These are phyloP conservation scores for Syzygium aromaticum DNA, from an alignment of 345 rosid genomes.

Conservation along the genomic window DNA sequence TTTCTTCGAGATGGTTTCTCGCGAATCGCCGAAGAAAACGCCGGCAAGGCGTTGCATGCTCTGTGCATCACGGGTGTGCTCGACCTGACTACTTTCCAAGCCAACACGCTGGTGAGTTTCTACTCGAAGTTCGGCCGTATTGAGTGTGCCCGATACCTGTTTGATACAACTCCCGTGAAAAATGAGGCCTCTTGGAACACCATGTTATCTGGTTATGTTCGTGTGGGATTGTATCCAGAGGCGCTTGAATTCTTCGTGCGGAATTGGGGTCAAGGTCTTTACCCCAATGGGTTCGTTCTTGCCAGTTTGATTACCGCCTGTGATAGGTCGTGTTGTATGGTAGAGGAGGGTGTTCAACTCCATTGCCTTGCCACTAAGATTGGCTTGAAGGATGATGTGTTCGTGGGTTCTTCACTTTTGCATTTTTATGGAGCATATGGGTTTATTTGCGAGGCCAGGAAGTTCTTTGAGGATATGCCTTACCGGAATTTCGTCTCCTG, in stretches of 20 bases:
- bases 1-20: conserved; percentile 74
- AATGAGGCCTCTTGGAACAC: conserved; percentile 84
- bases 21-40: conserved; percentile 34
- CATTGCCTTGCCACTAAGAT: conserved; percentile 48
- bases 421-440: conserved; percentile 66
- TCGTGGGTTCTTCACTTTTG: conserved; percentile 71
- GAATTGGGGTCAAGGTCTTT: conserved; percentile 31
- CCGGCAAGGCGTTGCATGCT: conserved; percentile 69
- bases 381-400: conserved; percentile 62
- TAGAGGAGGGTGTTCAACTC: conserved; percentile 55
- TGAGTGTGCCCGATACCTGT: conserved; percentile 48
- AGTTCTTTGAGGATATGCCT: conserved; percentile 78
- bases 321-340: conserved; percentile 54
- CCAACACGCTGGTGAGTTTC: conserved; percentile 63
- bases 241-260: conserved; percentile 33
- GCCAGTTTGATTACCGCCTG: conserved; percentile 76
- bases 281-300: conserved; percentile 49
- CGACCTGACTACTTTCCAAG: conserved; percentile 29
- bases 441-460: conserved; percentile 35
- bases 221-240: conserved; percentile 32
- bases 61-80: conserved; percentile 52
- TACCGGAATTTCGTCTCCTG: conserved; percentile 74
- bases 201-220: conserved; percentile 63
- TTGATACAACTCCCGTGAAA: conserved; percentile 58
- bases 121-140: conserved; percentile 45